Evolutionary conservation across 805 yeast species (phyloP).

Genomic region (Yarrowia bubula): DNA sequence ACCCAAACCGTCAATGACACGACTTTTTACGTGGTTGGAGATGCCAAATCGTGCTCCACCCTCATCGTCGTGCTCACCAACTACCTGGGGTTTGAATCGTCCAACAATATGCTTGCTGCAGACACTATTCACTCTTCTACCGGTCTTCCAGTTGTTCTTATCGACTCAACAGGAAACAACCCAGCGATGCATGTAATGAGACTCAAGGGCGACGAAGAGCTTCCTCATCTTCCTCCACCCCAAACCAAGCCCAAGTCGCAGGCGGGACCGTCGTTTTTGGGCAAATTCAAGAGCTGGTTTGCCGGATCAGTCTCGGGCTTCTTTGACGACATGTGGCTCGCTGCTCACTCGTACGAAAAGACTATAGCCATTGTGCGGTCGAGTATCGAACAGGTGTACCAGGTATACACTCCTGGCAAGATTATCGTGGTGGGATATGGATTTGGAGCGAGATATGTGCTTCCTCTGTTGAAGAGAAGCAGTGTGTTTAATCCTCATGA

Average conservation of each 20-base stretch:
- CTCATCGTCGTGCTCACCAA: slow-evolving; percentile 36
- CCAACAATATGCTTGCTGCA: slow-evolving; percentile 37
- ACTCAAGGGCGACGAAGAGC: slow-evolving; percentile 16
- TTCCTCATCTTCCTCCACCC: slow-evolving; percentile 11
- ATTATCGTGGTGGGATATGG: slow-evolving; percentile 39
- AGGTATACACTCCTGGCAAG: slow-evolving; percentile 35
- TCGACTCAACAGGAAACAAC: slow-evolving; percentile 36
- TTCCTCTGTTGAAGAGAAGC: slow-evolving; percentile 34
- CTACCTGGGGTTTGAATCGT: slow-evolving; percentile 37
- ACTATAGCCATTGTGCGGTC: slow-evolving; percentile 35
- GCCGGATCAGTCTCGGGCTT: slow-evolving; percentile 37
- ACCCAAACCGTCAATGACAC: background rate
- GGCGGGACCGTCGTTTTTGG: slow-evolving; percentile 20
- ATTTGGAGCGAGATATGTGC: slow-evolving; percentile 39
- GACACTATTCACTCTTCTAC: slow-evolving; percentile 35
- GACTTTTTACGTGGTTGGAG: background rate
- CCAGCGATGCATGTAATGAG: slow-evolving; percentile 23
- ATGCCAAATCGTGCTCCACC: background rate
- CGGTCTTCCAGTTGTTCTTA: slow-evolving; percentile 37
- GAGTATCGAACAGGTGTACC: slow-evolving; percentile 36
- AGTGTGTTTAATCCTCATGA: slow-evolving; percentile 17
- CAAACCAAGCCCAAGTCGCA: slow-evolving; percentile 8
- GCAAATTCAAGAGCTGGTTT: slow-evolving; percentile 34
- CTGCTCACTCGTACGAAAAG: slow-evolving; percentile 38
- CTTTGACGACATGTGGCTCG: slow-evolving; percentile 41